These are phyloP conservation scores for Niveomyces coronatus DNA, from an alignment of 2,329 filamentous ascomycete species.

Conservation along the genomic window DNA sequence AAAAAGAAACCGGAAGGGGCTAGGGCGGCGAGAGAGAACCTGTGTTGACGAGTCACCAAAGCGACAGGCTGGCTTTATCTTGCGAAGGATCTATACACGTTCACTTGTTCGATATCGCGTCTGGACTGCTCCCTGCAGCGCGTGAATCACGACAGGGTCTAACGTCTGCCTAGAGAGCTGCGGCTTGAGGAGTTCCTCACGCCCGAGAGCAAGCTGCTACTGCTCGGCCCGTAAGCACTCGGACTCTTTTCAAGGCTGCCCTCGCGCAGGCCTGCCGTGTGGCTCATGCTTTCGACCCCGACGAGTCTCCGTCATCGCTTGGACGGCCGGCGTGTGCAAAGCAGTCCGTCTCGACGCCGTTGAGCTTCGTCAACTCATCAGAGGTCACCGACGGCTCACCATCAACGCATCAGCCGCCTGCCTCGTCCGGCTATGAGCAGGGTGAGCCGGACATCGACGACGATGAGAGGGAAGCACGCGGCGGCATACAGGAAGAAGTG, in stretches of 20 bases:
- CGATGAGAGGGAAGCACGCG: neutral
- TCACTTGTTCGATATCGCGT: neutral
- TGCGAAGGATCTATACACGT: neutral
- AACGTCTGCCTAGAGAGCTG: neutral
- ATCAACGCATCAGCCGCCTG: neutral
- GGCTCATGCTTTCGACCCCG: neutral
- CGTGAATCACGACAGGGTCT: neutral
- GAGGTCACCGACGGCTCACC: conserved; percentile 1
- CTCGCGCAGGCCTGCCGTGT: neutral
- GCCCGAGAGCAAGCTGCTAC: conserved; percentile 1
- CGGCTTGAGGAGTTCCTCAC: neutral
- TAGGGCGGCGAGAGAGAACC: neutral
- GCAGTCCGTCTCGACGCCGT: neutral
- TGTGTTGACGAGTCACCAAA: neutral
- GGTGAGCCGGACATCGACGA: conserved; percentile 1
- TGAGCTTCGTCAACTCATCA: neutral
- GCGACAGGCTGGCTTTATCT: neutral
- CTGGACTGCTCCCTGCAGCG: neutral
- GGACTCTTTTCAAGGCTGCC: too few species aligned
- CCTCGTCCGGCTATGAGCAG: neutral
- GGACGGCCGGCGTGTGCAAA: neutral
- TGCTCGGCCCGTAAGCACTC: too few species aligned
- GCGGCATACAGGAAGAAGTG: conserved; percentile 4
- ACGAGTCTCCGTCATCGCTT: neutral
- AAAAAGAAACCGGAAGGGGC: neutral